Evolutionary conservation across 306 rosid species (phyloP), one percentile per base, ranked within the genome.

Genomic region (Fragaria nilgerrensis): DNA sequence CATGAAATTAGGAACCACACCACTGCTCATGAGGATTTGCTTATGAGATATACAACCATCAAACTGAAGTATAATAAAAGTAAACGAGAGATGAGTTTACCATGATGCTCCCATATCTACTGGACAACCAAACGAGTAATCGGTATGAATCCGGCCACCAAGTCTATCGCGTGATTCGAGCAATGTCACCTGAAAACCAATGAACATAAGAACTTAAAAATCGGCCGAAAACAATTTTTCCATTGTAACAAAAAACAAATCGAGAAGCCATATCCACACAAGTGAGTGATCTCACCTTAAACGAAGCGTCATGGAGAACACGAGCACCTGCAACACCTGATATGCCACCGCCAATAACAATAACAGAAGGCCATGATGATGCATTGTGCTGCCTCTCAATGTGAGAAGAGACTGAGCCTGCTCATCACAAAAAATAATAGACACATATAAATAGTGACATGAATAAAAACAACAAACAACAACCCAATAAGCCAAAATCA

Each of bases 91-190:
- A 44, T 49, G 44, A 82, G 58, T 71, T 78, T 81, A 85, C 98
- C 98, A 93, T 66, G 98, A 93, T 75, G 98, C 96, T 72, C 98
- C 98, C 91, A 93, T 82, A 82, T 93, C 98, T 70, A 93, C 93
- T 7, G 96, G 96, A 85, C 92, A 88, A 70, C 93, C 95, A 80
- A 93, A 89, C 65, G 98, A 89, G 79, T 85, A 71, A 79, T 93
- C 93, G 2, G 95, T 93, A 76, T 88, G 95, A 83, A 93, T 84
- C 43, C 98, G 95, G 67, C 98, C 98, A 73, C 98, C 96, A 66
- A 93, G 85, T 73, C 96, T 83, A 73, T 87, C 90, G 20, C 93
- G 89, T 73, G 98, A 93, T 79, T 93, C 98, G 72, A 93, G 80
- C 71, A 93, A 78, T 56, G 85, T 73, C 78, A 93, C 96, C 96